A percentile compares a stretch with the other conserved stretches of the same genome.
phyloP scores from a whole-genome alignment of 1,284 basidiomycete genomes.

The Ustilago shanxiensis region DNA sequence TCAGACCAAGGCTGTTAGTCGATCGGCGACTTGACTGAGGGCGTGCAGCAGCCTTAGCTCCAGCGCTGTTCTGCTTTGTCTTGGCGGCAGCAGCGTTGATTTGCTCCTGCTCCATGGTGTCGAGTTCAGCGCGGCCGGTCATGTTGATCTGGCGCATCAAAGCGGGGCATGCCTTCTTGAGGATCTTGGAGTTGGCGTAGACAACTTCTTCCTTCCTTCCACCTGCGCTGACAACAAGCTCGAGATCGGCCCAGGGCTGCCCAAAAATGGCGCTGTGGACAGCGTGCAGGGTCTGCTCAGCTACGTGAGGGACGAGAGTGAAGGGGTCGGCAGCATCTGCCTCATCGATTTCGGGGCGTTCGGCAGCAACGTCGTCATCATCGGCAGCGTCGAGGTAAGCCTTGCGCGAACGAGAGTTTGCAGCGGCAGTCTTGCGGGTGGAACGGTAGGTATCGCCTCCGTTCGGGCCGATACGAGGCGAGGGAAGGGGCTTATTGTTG shows the following conservation, averaged over 20 bases:
- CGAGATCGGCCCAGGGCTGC: slow-evolving; percentile 43
- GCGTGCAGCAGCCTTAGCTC: slow-evolving; percentile 1
- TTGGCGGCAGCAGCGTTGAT: slow-evolving; percentile 18
- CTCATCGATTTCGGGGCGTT: slow-evolving; percentile 30
- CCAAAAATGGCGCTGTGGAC: slow-evolving; percentile 46
- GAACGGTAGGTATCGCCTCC: slow-evolving; percentile 12
- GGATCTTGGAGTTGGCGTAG: slow-evolving; percentile 41
- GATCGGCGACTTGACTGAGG: slow-evolving; percentile 28
- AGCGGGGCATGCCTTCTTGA: slow-evolving; percentile 37
- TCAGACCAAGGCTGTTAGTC: slow-evolving; percentile 30
- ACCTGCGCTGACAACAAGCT: slow-evolving; percentile 34
- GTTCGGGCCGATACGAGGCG: slow-evolving; percentile 14
- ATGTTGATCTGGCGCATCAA: slow-evolving; percentile 37
- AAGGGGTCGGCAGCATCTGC: slow-evolving; percentile 35
- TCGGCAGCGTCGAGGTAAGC: slow-evolving; percentile 15
- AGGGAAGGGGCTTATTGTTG: slow-evolving; percentile 32
- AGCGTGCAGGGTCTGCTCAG: slow-evolving; percentile 46
- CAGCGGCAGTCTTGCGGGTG: slow-evolving; percentile 6
- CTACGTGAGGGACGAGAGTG: slow-evolving; percentile 40
- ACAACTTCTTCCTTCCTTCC: slow-evolving; percentile 36
- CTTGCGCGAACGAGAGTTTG: slow-evolving; percentile 16
- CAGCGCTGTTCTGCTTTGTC: slow-evolving; percentile 11
- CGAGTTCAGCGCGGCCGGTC: slow-evolving; percentile 32
- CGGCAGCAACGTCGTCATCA: slow-evolving; percentile 18
- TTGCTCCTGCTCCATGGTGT: slow-evolving; percentile 42